Evolutionary conservation across 306 rosid species (phyloP).

Genomic region (Cercis canadensis): DNA sequence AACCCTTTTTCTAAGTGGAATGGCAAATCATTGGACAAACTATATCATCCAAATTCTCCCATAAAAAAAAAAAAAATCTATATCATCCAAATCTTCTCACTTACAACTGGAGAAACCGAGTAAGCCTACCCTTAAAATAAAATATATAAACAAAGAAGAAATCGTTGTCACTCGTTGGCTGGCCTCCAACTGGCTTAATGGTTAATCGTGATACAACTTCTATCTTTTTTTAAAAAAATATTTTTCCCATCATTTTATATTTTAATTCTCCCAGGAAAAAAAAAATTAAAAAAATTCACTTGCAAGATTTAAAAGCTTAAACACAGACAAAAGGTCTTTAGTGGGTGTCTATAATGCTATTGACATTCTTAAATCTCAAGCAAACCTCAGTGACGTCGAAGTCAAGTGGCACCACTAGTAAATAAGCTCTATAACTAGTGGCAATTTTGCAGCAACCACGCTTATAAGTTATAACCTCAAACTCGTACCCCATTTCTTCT

Average conservation of each 20-base stretch:
- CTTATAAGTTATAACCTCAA: conserved; percentile 53
- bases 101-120: conserved; percentile 33
- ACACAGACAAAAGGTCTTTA: conserved; percentile 28
- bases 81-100: neutral
- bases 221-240: no score
- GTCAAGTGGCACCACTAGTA: conserved; percentile 64
- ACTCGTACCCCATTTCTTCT: neutral
- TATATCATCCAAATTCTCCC: neutral
- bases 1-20: neutral
- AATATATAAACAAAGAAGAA: neutral
- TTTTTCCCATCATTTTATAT: no score
- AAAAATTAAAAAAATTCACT: no score
- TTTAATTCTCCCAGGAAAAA: no score
- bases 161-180: conserved; percentile 35
- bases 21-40: conserved; percentile 15
- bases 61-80: no score
- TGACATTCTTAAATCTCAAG: conserved; percentile 46
- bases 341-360: conserved; percentile 37
- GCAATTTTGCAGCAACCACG: conserved; percentile 19
- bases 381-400: conserved; percentile 34
- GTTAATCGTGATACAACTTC: no score
- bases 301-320: neutral
- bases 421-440: conserved; percentile 26
- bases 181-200: conserved; percentile 41
- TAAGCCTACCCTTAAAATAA: neutral